phyloP scores from a whole-genome alignment of 2,329 filamentous ascomycete genomes.

The Trichoderma koningii region DNA sequence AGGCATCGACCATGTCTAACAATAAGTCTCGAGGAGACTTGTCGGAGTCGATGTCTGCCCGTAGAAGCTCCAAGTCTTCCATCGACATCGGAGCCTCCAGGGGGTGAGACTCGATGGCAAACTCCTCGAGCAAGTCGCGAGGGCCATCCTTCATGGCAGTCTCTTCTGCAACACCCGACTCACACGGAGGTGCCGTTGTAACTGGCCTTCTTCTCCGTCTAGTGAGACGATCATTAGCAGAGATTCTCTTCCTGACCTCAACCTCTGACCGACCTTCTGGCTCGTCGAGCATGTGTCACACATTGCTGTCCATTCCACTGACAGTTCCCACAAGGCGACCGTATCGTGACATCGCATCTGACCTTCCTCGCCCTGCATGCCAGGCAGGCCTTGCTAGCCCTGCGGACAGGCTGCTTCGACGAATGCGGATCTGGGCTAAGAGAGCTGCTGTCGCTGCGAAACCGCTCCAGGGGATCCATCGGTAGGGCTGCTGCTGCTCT shows the following conservation, averaged over 20 bases:
- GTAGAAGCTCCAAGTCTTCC: constrained; percentile 15
- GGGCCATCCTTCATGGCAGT: background rate
- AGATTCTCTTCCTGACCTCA: background rate
- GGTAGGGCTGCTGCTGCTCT: constrained; percentile 17
- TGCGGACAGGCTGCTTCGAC: constrained; percentile 19
- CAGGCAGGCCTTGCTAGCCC: constrained; percentile 21
- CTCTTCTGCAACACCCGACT: background rate
- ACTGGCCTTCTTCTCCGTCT: constrained; percentile 10
- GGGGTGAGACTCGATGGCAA: background rate
- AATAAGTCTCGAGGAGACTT: background rate
- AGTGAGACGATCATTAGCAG: background rate
- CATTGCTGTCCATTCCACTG: constrained; percentile 24
- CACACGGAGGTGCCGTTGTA: background rate
- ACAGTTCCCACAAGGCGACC: constrained; percentile 20
- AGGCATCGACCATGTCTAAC: background rate
- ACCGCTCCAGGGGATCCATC: constrained; percentile 17
- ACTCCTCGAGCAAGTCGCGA: background rate
- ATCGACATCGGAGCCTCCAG: background rate
- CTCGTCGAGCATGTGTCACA: constrained; percentile 20
- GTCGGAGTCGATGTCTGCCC: constrained; percentile 3
- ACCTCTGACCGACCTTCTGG: constrained; percentile 1
- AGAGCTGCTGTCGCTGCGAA: constrained; percentile 15
- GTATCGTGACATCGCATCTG: constrained; percentile 19
- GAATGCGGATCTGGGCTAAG: constrained; percentile 17
- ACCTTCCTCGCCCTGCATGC: constrained; percentile 22